Conservation (phyloP, 2,329 filamentous ascomycete genomes). For the Exophiala oligosperma region DNA sequence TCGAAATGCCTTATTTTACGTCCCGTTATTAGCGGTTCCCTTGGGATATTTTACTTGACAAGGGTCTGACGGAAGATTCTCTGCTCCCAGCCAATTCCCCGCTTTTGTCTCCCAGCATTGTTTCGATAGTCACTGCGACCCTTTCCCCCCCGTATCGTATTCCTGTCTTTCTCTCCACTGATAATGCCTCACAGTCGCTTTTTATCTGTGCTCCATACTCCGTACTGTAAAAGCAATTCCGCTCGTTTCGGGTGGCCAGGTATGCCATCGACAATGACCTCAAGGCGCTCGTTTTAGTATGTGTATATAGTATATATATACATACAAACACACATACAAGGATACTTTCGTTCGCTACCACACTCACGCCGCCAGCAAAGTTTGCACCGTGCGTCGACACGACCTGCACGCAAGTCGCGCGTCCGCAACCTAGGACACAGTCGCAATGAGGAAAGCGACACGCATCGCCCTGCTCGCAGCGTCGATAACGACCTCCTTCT, state of each 20-base stretch:
- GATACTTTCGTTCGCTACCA: no score
- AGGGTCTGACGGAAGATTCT: no score
- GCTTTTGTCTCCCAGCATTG: neutral
- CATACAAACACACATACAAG: no score
- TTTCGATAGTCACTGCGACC: no score
- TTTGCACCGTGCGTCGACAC: neutral
- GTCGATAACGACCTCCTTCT: slow-evolving; percentile 21
- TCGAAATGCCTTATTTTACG: neutral
- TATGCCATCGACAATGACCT: neutral
- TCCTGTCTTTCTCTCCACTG: no score
- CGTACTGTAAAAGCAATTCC: no score
- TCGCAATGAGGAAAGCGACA: neutral
- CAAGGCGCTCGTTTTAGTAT: neutral
- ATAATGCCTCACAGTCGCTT: no score
- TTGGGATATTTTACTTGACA: no score
- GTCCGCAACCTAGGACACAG: neutral
- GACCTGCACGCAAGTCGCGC: neutral
- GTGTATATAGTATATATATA: no score
- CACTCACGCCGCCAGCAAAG: neutral
- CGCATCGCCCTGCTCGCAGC: slow-evolving; percentile 13
- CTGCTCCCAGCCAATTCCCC: neutral
- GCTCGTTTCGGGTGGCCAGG: no score
- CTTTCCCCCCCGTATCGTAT: neutral
- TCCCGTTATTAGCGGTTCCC: neutral
- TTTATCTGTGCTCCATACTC: no score